A percentile compares a stretch with the other conserved stretches of the same genome.
Evolutionary conservation across 1,284 basidiomycete genomes (phyloP).

Genomic region (Xanthoconium separans): DNA sequence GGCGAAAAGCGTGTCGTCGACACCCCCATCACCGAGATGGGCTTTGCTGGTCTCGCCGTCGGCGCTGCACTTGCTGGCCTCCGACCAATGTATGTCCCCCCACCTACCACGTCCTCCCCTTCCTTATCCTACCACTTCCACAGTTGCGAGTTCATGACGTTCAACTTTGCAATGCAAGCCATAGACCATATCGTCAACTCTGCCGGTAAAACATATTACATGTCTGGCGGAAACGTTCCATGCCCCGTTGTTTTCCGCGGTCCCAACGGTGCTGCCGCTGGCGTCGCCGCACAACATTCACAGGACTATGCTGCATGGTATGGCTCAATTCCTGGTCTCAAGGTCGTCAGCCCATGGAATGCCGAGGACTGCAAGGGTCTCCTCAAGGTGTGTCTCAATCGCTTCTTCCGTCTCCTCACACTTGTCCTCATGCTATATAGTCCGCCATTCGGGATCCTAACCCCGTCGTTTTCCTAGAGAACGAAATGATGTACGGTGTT

Average conservation of each 20-base stretch:
- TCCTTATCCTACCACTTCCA: slow-evolving; percentile 7
- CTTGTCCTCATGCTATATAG: slow-evolving; percentile 39
- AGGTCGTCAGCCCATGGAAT: slow-evolving; percentile 97
- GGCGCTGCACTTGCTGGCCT: slow-evolving; percentile 95
- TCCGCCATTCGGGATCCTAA: slow-evolving; percentile 98
- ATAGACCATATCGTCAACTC: slow-evolving; percentile 99
- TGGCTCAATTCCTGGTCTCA: slow-evolving; percentile 93
- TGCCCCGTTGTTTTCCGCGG: slow-evolving; percentile 99
- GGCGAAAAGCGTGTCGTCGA: slow-evolving; percentile 99
- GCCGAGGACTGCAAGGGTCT: slow-evolving; percentile 98
- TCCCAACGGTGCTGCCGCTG: slow-evolving; percentile 97
- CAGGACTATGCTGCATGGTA: slow-evolving; percentile 96
- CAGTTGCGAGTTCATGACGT: slow-evolving; percentile 99
- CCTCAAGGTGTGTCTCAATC: slow-evolving; percentile 71
- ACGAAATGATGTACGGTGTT: slow-evolving; percentile 98
- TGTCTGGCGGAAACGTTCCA: slow-evolving; percentile 98
- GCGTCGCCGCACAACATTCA: slow-evolving; percentile 94
- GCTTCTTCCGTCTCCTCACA: background rate
- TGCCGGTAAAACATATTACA: slow-evolving; percentile 99
- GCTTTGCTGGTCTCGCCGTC: slow-evolving; percentile 95
- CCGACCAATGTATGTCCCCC: slow-evolving; percentile 74
- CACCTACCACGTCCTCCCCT: background rate
- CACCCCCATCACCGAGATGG: slow-evolving; percentile 98
- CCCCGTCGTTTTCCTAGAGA: slow-evolving; percentile 98
- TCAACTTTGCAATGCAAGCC: slow-evolving; percentile 95